These are phyloP conservation scores for Conringia planisiliqua DNA, from an alignment of 345 rosid genomes.

Conservation along the genomic window DNA sequence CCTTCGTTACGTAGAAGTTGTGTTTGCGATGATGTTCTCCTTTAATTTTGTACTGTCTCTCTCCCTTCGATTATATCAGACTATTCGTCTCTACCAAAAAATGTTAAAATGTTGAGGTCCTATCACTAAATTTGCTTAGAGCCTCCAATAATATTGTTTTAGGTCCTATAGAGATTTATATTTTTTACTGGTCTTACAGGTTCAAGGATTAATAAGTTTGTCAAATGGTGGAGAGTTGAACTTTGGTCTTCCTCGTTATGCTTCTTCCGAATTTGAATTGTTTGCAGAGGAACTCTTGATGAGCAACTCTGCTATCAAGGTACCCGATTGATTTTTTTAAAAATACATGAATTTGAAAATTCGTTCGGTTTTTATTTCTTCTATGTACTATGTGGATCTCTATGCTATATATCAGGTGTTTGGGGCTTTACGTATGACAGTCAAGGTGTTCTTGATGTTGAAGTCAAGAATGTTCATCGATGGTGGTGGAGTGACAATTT, in stretches of 20 bases:
- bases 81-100: not conserved
- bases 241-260: slow-evolving; percentile 85
- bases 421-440: slow-evolving; percentile 97
- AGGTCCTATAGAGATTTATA: not conserved
- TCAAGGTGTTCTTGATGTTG: slow-evolving; percentile 96
- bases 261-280: slow-evolving; percentile 88
- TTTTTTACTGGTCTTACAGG: slow-evolving; percentile 39
- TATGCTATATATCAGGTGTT: slow-evolving; percentile 56
- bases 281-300: slow-evolving; percentile 89
- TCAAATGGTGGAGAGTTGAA: slow-evolving; percentile 64
- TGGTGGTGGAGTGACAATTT: slow-evolving; percentile 78
- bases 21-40: not conserved
- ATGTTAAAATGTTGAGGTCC: not conserved
- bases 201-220: slow-evolving; percentile 85
- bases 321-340: slow-evolving; percentile 10
- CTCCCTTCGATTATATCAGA: not conserved
- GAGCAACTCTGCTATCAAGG: slow-evolving; percentile 87
- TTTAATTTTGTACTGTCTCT: not conserved
- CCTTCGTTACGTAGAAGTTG: not conserved
- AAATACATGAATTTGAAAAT: not conserved
- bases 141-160: not conserved
- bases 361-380: not conserved
- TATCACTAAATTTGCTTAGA: not conserved
- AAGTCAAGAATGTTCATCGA: slow-evolving; percentile 85
- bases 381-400: slow-evolving; percentile 2